phyloP scores from a whole-genome alignment of 106 monocot genomes.

The Narthecium ossifragum region DNA sequence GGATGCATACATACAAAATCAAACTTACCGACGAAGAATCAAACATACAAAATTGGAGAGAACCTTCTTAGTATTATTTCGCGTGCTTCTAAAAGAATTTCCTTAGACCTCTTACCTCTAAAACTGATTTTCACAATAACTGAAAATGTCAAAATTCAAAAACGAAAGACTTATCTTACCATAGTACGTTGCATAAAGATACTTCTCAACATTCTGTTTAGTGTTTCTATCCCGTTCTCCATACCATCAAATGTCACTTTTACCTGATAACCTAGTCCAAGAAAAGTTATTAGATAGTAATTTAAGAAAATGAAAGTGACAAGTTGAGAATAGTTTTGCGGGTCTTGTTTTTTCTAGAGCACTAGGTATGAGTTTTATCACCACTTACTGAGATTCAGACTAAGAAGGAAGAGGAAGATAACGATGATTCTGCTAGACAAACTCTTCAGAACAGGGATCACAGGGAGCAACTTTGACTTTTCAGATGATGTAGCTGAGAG shows the following conservation, averaged over 20 bases:
- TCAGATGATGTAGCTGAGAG: conserved; percentile 43
- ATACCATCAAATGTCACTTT: conserved; percentile 18
- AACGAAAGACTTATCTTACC: no score
- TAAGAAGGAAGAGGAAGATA: conserved; percentile 12
- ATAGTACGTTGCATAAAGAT: no score
- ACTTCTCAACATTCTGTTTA: no score
- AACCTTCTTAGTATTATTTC: no score
- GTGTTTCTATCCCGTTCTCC: conserved; percentile 1
- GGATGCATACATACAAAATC: no score
- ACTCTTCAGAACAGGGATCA: conserved; percentile 10
- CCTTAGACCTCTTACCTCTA: no score
- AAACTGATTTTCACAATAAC: no score
- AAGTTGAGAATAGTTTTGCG: neutral
- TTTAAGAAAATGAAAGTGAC: neutral
- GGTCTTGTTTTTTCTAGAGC: neutral
- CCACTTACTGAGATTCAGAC: conserved; percentile 23
- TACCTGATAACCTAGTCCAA: conserved; percentile 21
- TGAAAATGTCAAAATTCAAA: no score
- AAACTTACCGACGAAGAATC: no score
- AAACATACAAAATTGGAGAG: no score
- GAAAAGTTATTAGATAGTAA: conserved; percentile 1
- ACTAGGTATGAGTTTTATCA: neutral
- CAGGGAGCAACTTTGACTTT: conserved; percentile 22
- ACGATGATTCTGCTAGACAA: conserved; percentile 4
- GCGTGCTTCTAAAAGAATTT: no score